Evolutionary conservation across 768 basidiomycete species (phyloP).

Genomic region (Porpolomopsis calyptriformis): DNA sequence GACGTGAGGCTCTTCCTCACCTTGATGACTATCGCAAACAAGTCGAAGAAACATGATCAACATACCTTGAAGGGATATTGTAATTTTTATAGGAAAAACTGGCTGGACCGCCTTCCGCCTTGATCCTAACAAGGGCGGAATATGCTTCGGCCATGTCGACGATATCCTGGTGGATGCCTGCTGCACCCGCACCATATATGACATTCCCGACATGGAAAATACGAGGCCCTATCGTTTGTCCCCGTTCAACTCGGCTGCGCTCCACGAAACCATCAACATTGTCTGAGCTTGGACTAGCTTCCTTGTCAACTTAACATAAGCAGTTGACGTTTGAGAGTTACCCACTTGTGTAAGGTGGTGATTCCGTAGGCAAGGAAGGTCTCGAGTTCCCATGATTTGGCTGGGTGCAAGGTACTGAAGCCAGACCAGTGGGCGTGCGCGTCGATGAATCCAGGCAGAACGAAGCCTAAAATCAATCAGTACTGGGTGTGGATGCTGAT

Average conservation of each 20-base stretch:
- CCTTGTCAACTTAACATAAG: neutral
- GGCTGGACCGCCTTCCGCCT: constrained; percentile 59
- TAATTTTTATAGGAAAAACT: constrained; percentile 76
- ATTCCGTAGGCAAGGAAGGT: constrained; percentile 70
- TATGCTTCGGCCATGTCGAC: constrained; percentile 50
- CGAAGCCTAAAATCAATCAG: constrained; percentile 39
- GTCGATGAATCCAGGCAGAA: constrained; percentile 66
- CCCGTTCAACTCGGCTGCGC: constrained; percentile 58
- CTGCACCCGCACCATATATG: constrained; percentile 44
- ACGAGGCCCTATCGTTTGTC: constrained; percentile 57
- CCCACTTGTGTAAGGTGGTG: constrained; percentile 67
- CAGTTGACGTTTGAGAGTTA: constrained; percentile 5
- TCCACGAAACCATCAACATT: constrained; percentile 55
- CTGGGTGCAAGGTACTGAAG: constrained; percentile 40
- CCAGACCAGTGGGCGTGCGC: constrained; percentile 70
- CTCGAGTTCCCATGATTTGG: constrained; percentile 64
- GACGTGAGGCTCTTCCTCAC: constrained; percentile 42
- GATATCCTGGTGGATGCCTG: constrained; percentile 53
- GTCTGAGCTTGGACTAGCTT: constrained; percentile 48
- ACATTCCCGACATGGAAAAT: constrained; percentile 62
- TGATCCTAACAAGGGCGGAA: constrained; percentile 57
- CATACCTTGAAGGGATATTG: constrained; percentile 54
- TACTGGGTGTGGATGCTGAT: no score
- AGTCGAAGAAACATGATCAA: neutral
- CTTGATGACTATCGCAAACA: neutral